phyloP scores from a whole-genome alignment of 2,329 filamentous ascomycete genomes.

The Trichoderma atroviride region DNA sequence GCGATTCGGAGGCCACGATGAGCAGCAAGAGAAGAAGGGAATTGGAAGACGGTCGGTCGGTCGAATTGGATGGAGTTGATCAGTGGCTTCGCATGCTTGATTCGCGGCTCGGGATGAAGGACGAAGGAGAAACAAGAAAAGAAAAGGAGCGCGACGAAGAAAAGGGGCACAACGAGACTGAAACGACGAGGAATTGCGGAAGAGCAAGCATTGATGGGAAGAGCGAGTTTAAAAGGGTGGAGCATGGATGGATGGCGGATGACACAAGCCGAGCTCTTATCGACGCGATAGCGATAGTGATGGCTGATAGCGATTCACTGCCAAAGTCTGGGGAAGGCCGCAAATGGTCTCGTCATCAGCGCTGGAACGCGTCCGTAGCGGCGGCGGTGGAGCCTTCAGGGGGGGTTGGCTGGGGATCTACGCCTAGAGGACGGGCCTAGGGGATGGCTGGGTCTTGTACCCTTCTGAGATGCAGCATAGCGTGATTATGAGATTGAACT shows the following conservation, averaged over 20 bases:
- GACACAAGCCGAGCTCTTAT: conserved; percentile 19
- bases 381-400: conserved; percentile 5
- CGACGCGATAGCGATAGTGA: conserved; percentile 13
- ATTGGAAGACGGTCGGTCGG: not conserved
- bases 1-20: not conserved
- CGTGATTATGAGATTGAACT: not conserved
- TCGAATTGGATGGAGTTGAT: not conserved
- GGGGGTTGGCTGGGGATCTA: conserved; percentile 3
- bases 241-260: not conserved
- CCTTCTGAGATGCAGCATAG: not conserved
- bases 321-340: conserved; percentile 7
- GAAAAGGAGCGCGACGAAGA: not conserved
- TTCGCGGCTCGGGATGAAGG: not conserved
- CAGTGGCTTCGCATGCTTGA: conserved; percentile 5
- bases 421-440: not conserved
- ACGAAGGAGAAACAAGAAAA: not conserved
- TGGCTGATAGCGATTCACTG: not conserved
- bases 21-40: not conserved
- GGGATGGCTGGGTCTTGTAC: not conserved
- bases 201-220: not conserved
- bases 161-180: not conserved
- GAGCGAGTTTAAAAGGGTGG: conserved; percentile 10
- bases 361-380: conserved; percentile 11
- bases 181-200: not conserved
- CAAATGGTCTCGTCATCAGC: not conserved